Evolutionary conservation across 1,284 basidiomycete genomes (phyloP), one percentile per base, ranked within the genome.

Genomic region (Meira nashicola): DNA sequence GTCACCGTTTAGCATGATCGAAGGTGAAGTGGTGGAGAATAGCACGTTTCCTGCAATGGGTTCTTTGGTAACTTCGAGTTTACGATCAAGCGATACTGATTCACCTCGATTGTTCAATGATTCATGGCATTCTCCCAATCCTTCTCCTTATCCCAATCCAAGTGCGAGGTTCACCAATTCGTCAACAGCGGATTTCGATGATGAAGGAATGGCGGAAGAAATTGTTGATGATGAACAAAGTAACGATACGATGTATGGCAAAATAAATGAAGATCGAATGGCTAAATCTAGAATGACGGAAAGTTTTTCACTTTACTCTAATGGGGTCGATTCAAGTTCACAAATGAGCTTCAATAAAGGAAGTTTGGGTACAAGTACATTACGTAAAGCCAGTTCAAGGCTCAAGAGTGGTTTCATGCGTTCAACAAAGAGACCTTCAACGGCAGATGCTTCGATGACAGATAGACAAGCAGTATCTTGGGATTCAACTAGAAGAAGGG

Each of bases 161-260:
- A n/a, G n/a, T n/a, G n/a, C 39, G 10, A 40, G n/a, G 39, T 40
- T 10, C n/a, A n/a, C 10, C 15, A 15, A 43, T 43, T 3, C 5
- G 5, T 5, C 40, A 5, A 43, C 15, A 10, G 11, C 11, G 14
- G 40, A 19, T 15, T 43, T 5, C 14, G 40, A 43, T 43, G 40
- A 43, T 43, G 40, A 19, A 43, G 40, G 40, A 43, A 43, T 43
- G 40, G 40, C 14, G 11, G 40, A 43, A 43, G 40, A 43, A 10
- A 43, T 43, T 43, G 14, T 19, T 43, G 40, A 19, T 5, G 19
- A 43, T 15, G 11, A 3, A 15, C 19, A 15, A 43, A 43, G 40
- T 43, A 43, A 15, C 6, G 14, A 19, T 19, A 43, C 40, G 11
- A 5, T 15, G 2, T 43, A 15, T 15, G 40, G 5, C 5, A n/a